phyloP scores from a whole-genome alignment of 805 yeast species.

The Saccharomyces eubayanus region DNA sequence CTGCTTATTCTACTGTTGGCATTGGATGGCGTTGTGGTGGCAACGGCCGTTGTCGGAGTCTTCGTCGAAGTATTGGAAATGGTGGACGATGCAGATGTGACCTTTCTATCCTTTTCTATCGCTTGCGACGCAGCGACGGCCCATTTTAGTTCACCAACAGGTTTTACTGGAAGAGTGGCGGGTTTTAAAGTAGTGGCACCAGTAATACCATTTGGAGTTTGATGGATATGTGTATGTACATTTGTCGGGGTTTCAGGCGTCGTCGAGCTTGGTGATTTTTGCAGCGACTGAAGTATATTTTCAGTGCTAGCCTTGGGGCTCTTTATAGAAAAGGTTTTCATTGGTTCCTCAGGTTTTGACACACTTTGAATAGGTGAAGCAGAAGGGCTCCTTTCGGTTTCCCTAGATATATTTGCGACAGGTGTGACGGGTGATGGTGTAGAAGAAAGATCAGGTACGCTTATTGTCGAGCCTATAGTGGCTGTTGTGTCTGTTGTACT shows the following conservation, averaged over 20 bases:
- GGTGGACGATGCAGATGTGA: constrained; percentile 3
- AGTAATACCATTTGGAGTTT: constrained; percentile 26
- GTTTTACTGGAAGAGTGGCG: constrained; percentile 45
- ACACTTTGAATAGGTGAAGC: constrained; percentile 14
- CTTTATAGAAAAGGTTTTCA: constrained; percentile 2
- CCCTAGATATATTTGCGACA: not conserved
- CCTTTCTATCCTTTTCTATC: constrained; percentile 21
- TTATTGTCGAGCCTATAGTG: constrained; percentile 8
- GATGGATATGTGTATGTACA: constrained; percentile 28
- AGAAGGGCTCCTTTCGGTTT: constrained; percentile 7
- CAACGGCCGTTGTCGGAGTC: not conserved
- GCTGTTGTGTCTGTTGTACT: constrained; percentile 9
- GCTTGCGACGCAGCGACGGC: constrained; percentile 43
- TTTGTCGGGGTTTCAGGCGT: constrained; percentile 10
- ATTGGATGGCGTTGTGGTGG: not conserved
- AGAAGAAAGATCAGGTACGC: not conserved
- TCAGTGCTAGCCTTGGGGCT: constrained; percentile 12
- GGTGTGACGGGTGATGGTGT: constrained; percentile 2
- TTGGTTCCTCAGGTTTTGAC: not conserved
- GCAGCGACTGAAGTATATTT: constrained; percentile 4
- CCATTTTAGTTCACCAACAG: constrained; percentile 48
- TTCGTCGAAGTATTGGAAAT: not conserved
- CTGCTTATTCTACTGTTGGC: constrained; percentile 3
- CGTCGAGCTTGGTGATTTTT: constrained; percentile 1
- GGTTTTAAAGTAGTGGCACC: constrained; percentile 38